These are phyloP conservation scores for Talaromyces sp. DNA, from an alignment of 2,329 filamentous ascomycete genomes.

Conservation along the genomic window DNA sequence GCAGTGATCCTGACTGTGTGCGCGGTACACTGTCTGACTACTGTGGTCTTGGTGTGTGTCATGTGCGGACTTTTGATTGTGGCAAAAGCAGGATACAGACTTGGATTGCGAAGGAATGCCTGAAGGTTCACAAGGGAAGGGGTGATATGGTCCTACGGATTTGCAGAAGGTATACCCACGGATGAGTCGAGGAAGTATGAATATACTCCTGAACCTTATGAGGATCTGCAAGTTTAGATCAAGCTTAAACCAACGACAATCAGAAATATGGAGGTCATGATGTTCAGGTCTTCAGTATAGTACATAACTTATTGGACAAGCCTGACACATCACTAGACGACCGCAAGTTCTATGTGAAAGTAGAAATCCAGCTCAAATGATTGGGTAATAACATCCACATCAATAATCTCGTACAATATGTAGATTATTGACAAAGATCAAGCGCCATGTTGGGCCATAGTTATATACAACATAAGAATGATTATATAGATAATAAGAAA, in stretches of 20 bases:
- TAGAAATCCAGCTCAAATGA: background rate
- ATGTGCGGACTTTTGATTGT: background rate
- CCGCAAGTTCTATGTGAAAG: no score
- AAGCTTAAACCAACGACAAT: background rate
- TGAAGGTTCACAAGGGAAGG: background rate
- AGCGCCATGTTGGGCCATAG: background rate
- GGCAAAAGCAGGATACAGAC: background rate
- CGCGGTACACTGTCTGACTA: background rate
- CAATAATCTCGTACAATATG: background rate
- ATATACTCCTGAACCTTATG: background rate
- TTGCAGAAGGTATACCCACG: background rate
- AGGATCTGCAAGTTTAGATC: background rate
- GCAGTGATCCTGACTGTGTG: background rate
- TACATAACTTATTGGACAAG: no score
- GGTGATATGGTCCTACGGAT: background rate
- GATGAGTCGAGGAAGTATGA: background rate
- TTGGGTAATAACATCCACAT: background rate
- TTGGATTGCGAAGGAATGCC: background rate
- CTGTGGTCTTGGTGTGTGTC: background rate
- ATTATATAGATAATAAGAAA: background rate
- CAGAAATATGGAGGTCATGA: background rate
- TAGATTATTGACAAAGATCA: background rate
- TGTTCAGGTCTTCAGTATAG: no score
- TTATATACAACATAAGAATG: background rate
- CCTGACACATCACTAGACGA: background rate